Conservation (phyloP, 306 rosid genomes). For the Prunus mume region DNA sequence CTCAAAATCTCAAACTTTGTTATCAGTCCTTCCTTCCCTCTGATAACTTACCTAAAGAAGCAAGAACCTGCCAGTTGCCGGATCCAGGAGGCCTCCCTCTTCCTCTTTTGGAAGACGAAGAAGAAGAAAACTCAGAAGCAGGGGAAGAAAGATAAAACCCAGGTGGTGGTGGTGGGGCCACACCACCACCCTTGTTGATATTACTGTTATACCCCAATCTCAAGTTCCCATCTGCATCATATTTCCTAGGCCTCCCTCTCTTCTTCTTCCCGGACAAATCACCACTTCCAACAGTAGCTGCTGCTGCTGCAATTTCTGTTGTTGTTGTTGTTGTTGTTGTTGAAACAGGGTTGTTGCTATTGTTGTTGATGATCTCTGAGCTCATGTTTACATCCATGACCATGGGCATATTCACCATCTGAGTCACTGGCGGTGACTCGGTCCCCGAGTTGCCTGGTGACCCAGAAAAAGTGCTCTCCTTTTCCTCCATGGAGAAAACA, state of each 20-base stretch:
- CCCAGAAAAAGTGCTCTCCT: constrained; percentile 34
- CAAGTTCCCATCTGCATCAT: constrained; percentile 68
- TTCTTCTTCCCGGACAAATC: constrained; percentile 68
- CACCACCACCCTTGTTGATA: constrained; percentile 4
- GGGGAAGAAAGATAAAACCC: constrained; percentile 55
- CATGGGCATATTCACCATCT: constrained; percentile 15
- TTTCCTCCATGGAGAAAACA: constrained; percentile 48
- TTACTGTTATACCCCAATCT: constrained; percentile 19
- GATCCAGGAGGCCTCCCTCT: constrained; percentile 60
- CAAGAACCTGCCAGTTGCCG: constrained; percentile 50
- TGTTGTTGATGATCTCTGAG: background rate
- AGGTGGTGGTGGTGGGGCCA: constrained; percentile 20
- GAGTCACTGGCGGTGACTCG: constrained; percentile 29
- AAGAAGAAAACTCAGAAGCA: constrained; percentile 41
- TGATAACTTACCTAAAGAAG: constrained; percentile 66
- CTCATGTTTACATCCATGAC: constrained; percentile 6
- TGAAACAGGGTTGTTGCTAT: background rate
- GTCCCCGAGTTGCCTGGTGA: constrained; percentile 38
- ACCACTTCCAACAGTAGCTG: constrained; percentile 19
- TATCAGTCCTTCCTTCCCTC: background rate
- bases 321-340: background rate
- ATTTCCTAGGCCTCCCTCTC: constrained; percentile 86
- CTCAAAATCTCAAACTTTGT: too few relatives aligned
- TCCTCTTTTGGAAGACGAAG: constrained; percentile 48
- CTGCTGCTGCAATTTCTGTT: background rate